Conservation (phyloP, 306 rosid genomes). For the Hippophae gyantsensis region DNA sequence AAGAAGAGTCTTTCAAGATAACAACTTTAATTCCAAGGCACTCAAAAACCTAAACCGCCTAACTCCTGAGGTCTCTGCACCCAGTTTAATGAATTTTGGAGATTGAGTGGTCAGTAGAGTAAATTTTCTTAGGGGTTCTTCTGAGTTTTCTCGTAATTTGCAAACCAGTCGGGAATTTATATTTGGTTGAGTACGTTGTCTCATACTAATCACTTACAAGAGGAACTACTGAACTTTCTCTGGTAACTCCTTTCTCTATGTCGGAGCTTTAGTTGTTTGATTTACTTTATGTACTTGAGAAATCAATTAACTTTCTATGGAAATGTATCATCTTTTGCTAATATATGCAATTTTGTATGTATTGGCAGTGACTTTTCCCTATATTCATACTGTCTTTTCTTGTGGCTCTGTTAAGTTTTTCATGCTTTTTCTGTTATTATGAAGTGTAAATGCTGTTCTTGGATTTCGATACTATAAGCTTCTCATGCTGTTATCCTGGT, state of each 20-base stretch:
- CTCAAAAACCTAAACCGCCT: slow-evolving; percentile 5
- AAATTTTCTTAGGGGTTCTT: slow-evolving; percentile 7
- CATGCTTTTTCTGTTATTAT: too few relatives aligned
- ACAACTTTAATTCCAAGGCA: slow-evolving; percentile 13
- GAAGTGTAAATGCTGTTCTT: too few relatives aligned
- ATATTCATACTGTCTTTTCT: too few relatives aligned
- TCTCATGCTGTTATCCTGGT: too few relatives aligned
- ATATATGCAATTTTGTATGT: too few relatives aligned
- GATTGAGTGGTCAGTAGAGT: not conserved
- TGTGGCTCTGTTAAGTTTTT: too few relatives aligned
- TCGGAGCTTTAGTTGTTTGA: not conserved
- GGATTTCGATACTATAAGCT: too few relatives aligned
- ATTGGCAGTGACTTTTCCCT: too few relatives aligned
- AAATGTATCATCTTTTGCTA: too few relatives aligned
- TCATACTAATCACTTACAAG: not conserved
- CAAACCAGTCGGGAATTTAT: slow-evolving; percentile 14
- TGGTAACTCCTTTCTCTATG: slow-evolving; percentile 18
- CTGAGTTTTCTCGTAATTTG: slow-evolving; percentile 17
- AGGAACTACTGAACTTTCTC: slow-evolving; percentile 1
- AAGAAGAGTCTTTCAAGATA: too few relatives aligned
- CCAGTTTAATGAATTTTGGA: slow-evolving; percentile 6
- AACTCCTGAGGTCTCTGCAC: slow-evolving; percentile 4
- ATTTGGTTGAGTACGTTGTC: slow-evolving; percentile 8
- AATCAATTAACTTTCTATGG: too few relatives aligned
- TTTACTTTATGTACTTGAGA: not conserved